Evolutionary conservation across 2,329 filamentous ascomycete species (phyloP).

Genomic region (Diplocarpon mali): DNA sequence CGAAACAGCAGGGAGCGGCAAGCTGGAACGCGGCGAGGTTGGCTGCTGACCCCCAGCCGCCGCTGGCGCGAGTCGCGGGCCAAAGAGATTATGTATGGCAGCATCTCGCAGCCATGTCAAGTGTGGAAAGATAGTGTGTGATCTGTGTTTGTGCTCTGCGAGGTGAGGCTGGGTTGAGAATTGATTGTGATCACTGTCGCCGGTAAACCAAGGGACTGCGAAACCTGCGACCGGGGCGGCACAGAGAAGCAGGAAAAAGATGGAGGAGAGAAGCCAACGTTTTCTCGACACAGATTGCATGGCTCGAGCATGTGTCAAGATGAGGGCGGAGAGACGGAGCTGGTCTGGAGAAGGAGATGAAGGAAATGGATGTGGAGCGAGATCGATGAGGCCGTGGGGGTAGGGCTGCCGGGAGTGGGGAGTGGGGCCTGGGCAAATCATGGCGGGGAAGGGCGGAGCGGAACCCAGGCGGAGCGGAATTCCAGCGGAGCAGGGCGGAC

Average conservation of each 20-base stretch:
- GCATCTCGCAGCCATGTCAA: slow-evolving; percentile 40
- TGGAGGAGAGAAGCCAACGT: neutral
- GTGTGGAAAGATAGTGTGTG: slow-evolving; percentile 33
- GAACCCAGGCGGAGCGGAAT: too few species aligned
- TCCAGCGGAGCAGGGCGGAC: too few species aligned
- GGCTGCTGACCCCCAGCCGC: slow-evolving; percentile 13
- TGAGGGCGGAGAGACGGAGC: too few species aligned
- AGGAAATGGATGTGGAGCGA: too few species aligned
- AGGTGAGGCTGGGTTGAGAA: slow-evolving; percentile 9
- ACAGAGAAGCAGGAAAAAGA: slow-evolving; percentile 9
- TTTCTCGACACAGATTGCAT: too few species aligned
- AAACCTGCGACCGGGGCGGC: slow-evolving; percentile 5
- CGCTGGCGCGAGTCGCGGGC: slow-evolving; percentile 25
- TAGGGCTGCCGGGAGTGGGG: too few species aligned
- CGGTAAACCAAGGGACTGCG: slow-evolving; percentile 15
- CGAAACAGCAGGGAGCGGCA: slow-evolving; percentile 26
- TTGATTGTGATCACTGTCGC: slow-evolving; percentile 9
- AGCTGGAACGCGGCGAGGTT: slow-evolving; percentile 13
- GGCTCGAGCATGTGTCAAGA: too few species aligned
- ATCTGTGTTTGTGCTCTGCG: slow-evolving; percentile 3
- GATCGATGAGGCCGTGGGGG: too few species aligned
- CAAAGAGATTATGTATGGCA: slow-evolving; percentile 40
- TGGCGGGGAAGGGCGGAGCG: too few species aligned
- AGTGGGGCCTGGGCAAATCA: too few species aligned
- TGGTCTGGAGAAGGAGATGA: too few species aligned